phyloP scores from a whole-genome alignment of 1,284 basidiomycete species.

The Tilletia setariae region DNA sequence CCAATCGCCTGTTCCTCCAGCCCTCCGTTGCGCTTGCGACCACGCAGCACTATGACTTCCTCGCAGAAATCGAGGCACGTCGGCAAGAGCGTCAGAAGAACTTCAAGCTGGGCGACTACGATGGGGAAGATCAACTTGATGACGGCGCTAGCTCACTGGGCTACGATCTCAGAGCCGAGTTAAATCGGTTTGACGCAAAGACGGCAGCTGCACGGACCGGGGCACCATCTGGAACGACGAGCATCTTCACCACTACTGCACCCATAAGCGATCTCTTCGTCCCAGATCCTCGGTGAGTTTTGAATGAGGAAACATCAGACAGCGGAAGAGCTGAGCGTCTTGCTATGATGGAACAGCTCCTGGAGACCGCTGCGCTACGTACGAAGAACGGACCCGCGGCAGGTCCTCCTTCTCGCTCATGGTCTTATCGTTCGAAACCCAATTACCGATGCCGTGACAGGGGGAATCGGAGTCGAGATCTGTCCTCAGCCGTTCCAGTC shows the following conservation, averaged over 20 bases:
- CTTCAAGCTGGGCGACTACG: slow-evolving; percentile 24
- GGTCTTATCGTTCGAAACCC: slow-evolving; percentile 2
- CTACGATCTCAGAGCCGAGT: slow-evolving; percentile 19
- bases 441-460: background rate
- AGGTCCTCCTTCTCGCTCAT: slow-evolving; percentile 44
- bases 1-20: slow-evolving; percentile 44
- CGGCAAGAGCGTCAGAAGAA: background rate
- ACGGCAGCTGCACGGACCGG: background rate
- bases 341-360: slow-evolving; percentile 1
- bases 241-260: background rate
- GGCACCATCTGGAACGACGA: background rate
- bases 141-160: background rate
- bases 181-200: slow-evolving; percentile 20
- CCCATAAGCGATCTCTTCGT: slow-evolving; percentile 35
- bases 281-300: slow-evolving; percentile 37
- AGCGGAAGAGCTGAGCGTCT: background rate
- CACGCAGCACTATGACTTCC: slow-evolving; percentile 32
- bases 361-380: slow-evolving; percentile 48
- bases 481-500: slow-evolving; percentile 15
- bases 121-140: slow-evolving; percentile 9
- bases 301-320: background rate
- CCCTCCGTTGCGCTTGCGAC: slow-evolving; percentile 5
- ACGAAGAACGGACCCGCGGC: slow-evolving; percentile 47
- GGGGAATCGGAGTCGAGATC: slow-evolving; percentile 25
- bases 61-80: slow-evolving; percentile 26